These are phyloP conservation scores for Mrakia gelida DNA, from an alignment of 768 basidiomycete species.

Conservation along the genomic window DNA sequence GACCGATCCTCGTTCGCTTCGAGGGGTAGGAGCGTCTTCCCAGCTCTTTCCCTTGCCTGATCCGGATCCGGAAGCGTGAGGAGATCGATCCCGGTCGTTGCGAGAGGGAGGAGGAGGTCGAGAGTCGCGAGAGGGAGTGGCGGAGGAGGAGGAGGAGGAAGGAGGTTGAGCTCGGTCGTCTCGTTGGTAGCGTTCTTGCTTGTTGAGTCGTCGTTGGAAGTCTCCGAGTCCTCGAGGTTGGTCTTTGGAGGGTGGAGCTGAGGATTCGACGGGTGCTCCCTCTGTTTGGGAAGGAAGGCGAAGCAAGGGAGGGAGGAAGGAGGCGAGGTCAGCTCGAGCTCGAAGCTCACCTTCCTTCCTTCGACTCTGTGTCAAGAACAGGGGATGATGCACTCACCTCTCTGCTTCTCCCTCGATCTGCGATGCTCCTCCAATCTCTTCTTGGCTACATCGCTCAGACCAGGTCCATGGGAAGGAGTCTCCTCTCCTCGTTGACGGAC, in stretches of 20 bases:
- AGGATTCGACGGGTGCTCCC: conserved; percentile 27
- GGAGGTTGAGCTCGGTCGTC: neutral
- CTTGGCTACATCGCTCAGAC: conserved; percentile 71
- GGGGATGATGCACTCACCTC: conserved; percentile 49
- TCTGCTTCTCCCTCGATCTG: conserved; percentile 62
- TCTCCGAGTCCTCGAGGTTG: conserved; percentile 75
- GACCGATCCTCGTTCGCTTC: conserved; percentile 35
- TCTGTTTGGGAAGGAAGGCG: neutral
- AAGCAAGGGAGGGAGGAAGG: neutral
- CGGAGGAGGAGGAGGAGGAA: neutral
- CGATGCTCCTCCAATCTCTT: conserved; percentile 72
- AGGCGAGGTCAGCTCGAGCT: neutral
- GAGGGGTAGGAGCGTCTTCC: conserved; percentile 43
- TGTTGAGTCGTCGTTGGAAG: conserved; percentile 87
- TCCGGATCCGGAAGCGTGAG: conserved; percentile 14
- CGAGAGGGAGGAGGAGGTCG: conserved; percentile 5
- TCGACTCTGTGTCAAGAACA: too few species aligned
- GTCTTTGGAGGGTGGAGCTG: neutral
- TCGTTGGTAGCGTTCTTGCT: conserved; percentile 39
- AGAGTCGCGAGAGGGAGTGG: conserved; percentile 1
- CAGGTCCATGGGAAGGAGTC: conserved; percentile 89
- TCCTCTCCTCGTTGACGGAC: conserved; percentile 74
- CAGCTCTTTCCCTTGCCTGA: conserved; percentile 37
- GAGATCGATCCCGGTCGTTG: neutral
- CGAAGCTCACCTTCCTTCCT: neutral